Percentiles rank a stretch among this genome's conserved stretches.
phyloP scores from a whole-genome alignment of 2,329 filamentous ascomycete species.

The Ophiostoma pallidulum region DNA sequence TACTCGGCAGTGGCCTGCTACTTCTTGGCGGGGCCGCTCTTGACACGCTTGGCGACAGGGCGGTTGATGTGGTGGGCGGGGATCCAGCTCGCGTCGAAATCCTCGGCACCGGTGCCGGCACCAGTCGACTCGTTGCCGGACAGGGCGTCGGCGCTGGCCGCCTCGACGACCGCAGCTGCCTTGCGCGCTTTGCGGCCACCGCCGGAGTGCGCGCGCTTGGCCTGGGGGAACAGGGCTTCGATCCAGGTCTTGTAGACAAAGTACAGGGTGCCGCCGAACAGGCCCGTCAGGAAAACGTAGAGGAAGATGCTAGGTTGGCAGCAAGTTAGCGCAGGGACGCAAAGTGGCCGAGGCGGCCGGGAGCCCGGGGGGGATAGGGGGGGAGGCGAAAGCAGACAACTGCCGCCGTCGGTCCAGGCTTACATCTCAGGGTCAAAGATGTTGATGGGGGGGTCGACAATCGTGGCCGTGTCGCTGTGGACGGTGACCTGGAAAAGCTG shows the following conservation, averaged over 20 bases:
- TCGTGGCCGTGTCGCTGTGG: constrained; percentile 71
- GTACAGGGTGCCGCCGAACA: constrained; percentile 74
- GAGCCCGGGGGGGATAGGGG: too few species aligned
- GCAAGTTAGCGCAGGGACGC: neutral
- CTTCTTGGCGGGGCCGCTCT: constrained; percentile 44
- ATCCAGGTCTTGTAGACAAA: constrained; percentile 99
- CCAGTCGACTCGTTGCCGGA: constrained; percentile 63
- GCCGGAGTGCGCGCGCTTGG: constrained; percentile 51
- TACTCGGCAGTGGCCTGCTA: constrained; percentile 27
- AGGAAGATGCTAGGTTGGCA: constrained; percentile 70
- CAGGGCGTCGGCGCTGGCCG: constrained; percentile 41
- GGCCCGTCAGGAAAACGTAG: constrained; percentile 77
- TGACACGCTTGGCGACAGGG: constrained; percentile 60
- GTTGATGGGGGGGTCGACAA: constrained; percentile 45
- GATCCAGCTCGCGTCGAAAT: constrained; percentile 91
- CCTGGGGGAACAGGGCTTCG: constrained; percentile 88
- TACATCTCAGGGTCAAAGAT: constrained; percentile 40
- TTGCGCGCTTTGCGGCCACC: constrained; percentile 59
- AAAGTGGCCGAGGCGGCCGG: neutral
- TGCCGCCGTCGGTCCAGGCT: too few species aligned
- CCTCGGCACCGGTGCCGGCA: constrained; percentile 54
- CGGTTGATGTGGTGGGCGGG: constrained; percentile 81
- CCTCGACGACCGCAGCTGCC: constrained; percentile 25
- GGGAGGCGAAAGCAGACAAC: too few species aligned
- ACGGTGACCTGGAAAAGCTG: constrained; percentile 66